These are phyloP conservation scores for Arthrobotrys entomopaga DNA, from an alignment of 2,329 filamentous ascomycete genomes.

Conservation along the genomic window DNA sequence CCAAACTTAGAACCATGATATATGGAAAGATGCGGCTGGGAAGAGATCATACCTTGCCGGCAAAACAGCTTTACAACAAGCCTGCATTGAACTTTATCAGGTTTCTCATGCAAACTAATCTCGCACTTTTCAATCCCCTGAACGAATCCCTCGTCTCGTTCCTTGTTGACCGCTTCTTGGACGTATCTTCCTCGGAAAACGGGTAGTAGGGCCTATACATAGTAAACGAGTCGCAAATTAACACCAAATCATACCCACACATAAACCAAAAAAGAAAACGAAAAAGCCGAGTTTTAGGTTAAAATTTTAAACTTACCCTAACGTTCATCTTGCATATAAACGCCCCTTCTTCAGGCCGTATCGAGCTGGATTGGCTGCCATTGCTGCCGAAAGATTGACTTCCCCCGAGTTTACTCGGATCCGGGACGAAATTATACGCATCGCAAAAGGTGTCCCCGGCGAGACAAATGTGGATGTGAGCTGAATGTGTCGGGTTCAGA, in stretches of 20 bases:
- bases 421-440: slow-evolving; percentile 46
- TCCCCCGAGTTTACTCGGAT: slow-evolving; percentile 20
- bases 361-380: slow-evolving; percentile 30
- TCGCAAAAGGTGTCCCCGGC: slow-evolving; percentile 50
- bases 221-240: neutral
- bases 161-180: slow-evolving; percentile 63
- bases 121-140: slow-evolving; percentile 67
- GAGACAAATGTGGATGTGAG: slow-evolving; percentile 40
- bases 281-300: neutral
- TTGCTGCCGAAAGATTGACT: slow-evolving; percentile 36
- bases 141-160: slow-evolving; percentile 57
- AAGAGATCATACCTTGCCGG: slow-evolving; percentile 62
- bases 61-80: slow-evolving; percentile 67
- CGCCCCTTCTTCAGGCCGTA: slow-evolving; percentile 29
- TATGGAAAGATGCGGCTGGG: too few species aligned
- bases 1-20: neutral
- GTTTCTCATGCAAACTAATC: slow-evolving; percentile 65
- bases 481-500: slow-evolving; percentile 47
- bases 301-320: slow-evolving; percentile 14
- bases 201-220: slow-evolving; percentile 63
- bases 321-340: slow-evolving; percentile 50
- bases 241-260: neutral
- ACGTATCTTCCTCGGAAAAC: slow-evolving; percentile 67
- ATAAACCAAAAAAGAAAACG: too few species aligned
- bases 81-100: slow-evolving; percentile 65